phyloP scores from a whole-genome alignment of 495 filamentous ascomycete species.

The Cairneyella variabilis region DNA sequence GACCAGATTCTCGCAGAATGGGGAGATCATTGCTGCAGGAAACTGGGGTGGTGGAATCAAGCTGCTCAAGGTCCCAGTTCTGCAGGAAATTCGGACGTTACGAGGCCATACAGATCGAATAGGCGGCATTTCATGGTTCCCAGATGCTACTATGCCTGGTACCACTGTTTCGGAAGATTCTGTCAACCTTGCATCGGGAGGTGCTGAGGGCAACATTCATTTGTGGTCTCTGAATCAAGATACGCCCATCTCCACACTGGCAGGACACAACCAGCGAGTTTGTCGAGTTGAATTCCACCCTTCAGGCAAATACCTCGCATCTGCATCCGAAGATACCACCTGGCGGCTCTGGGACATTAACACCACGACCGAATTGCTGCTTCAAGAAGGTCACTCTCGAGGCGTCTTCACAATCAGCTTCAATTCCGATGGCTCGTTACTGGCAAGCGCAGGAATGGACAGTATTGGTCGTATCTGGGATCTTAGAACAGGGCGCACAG shows the following conservation, averaged over 20 bases:
- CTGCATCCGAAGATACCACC: conserved; percentile 92
- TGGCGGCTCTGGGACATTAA: conserved; percentile 97
- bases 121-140: conserved; percentile 87
- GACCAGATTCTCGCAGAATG: conserved; percentile 83
- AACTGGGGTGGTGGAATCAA: conserved; percentile 89
- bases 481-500: conserved; percentile 84
- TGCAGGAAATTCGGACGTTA: conserved; percentile 69
- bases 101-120: conserved; percentile 84
- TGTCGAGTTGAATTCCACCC: conserved; percentile 94
- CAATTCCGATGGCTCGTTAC: conserved; percentile 83
- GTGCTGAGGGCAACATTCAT: conserved; percentile 83
- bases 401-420: conserved; percentile 88
- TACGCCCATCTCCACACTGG: conserved; percentile 76
- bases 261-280: conserved; percentile 82
- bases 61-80: conserved; percentile 74
- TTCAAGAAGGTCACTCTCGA: conserved; percentile 92
- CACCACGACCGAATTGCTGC: conserved; percentile 73
- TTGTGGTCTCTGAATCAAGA: conserved; percentile 87
- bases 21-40: conserved; percentile 78
- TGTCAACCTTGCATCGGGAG: conserved; percentile 86
- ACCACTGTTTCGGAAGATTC: conserved; percentile 64
- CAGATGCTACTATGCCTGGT: conserved; percentile 69
- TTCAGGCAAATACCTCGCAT: conserved; percentile 84
- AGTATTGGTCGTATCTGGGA: conserved; percentile 97
- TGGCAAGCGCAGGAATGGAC: conserved; percentile 88